phyloP scores from a whole-genome alignment of 495 filamentous ascomycete species.

The Thozetella sp. region DNA sequence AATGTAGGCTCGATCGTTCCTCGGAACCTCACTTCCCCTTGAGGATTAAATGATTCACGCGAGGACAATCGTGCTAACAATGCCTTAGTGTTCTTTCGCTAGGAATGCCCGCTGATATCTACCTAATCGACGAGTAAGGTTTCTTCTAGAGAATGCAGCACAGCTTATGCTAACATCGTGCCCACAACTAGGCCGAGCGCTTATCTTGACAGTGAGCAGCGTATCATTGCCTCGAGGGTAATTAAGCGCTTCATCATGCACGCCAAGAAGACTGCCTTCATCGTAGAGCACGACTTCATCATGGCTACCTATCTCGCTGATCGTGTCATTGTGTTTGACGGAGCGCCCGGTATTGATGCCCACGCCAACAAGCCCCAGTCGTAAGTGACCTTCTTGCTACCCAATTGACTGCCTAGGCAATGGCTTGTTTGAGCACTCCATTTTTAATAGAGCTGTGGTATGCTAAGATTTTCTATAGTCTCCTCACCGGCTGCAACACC shows the following conservation, averaged over 20 bases:
- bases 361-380: conserved; percentile 89
- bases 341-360: conserved; percentile 83
- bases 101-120: conserved; percentile 95
- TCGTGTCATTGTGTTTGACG: conserved; percentile 97
- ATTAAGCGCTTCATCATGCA: conserved; percentile 99
- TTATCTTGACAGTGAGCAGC: conserved; percentile 97
- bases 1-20: neutral
- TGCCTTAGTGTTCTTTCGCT: conserved; percentile 86
- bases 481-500: conserved; percentile 94
- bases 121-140: conserved; percentile 84
- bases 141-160: neutral
- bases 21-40: neutral
- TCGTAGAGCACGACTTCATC: conserved; percentile 99
- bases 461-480: conserved; percentile 12
- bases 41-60: too few relatives aligned
- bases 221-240: conserved; percentile 93
- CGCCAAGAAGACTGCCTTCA: conserved; percentile 97
- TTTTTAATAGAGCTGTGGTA: neutral
- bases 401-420: neutral
- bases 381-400: neutral
- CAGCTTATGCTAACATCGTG: conserved; percentile 2
- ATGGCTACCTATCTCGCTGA: conserved; percentile 98
- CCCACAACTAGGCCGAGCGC: conserved; percentile 62
- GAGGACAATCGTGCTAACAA: too few relatives aligned
- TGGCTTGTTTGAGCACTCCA: too few relatives aligned